phyloP scores from a whole-genome alignment of 148 eudicot genomes.

The Drosera capensis region DNA sequence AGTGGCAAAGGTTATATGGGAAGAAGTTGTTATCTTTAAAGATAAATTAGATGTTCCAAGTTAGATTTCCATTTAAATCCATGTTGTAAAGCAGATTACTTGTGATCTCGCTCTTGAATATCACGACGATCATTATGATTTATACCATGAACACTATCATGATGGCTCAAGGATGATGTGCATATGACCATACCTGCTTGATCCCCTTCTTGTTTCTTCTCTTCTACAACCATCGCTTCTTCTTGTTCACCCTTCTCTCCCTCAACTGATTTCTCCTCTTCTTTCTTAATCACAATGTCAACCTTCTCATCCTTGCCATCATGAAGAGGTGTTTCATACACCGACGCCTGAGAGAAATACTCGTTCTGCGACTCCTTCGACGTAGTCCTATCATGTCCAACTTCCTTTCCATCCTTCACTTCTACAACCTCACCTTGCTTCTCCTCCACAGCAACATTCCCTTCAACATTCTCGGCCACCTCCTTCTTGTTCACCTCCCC shows the following conservation, averaged over 20 bases:
- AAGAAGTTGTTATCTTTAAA: too few species aligned
- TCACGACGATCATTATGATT: too few species aligned
- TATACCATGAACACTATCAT: too few species aligned
- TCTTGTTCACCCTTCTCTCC: not conserved
- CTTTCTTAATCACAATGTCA: not conserved
- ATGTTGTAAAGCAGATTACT: too few species aligned
- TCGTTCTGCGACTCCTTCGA: conserved; percentile 7
- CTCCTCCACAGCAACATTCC: not conserved
- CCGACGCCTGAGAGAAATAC: not conserved
- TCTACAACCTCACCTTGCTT: conserved; percentile 1
- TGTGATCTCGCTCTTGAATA: too few species aligned
- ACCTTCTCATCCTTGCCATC: not conserved
- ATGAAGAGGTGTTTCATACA: conserved; percentile 2
- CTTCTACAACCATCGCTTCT: not conserved
- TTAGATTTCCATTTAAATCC: too few species aligned
- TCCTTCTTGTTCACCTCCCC: not conserved
- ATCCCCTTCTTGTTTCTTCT: conserved; percentile 4
- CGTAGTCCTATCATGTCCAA: conserved; percentile 2
- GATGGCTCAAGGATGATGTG: too few species aligned
- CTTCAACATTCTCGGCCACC: not conserved
- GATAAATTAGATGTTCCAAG: too few species aligned
- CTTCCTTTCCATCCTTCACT: not conserved
- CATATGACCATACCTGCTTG: too few species aligned
- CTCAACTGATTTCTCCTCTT: not conserved
- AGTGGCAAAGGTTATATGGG: too few species aligned